Percentiles rank a stretch among this genome's conserved stretches.
Conservation (phyloP, 371 early-diverging fungal genomes). For the Nematocida ironsii region DNA sequence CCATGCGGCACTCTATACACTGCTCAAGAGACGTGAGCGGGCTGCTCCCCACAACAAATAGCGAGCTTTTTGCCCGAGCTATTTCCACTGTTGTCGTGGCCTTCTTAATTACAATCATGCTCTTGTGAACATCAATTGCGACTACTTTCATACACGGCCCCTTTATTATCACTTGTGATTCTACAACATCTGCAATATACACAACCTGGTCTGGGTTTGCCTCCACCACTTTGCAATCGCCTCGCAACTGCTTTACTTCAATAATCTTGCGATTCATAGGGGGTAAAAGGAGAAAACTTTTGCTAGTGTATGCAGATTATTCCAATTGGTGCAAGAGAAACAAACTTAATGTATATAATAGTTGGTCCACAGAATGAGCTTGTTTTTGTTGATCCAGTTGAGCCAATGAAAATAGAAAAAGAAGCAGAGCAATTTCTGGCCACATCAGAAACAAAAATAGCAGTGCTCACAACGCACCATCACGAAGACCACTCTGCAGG, state of each 20-base stretch:
- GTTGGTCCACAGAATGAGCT: conserved; percentile 4
- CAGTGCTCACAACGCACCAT: conserved; percentile 67
- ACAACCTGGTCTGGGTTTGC: conserved; percentile 20
- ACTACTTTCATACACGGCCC: conserved; percentile 48
- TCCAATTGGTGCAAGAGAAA: conserved; percentile 40
- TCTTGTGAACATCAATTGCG: conserved; percentile 23
- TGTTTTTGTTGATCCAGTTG: conserved; percentile 31
- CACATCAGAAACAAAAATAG: not conserved
- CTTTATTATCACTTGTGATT: conserved; percentile 21
- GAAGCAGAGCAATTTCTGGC: not conserved
- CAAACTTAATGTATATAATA: conserved; percentile 59
- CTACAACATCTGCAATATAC: conserved; percentile 39
- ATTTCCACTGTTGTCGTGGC: conserved; percentile 29
- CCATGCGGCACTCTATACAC: conserved; percentile 50
- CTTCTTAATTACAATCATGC: not conserved
- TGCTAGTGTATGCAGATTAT: conserved; percentile 12
- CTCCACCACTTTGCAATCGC: conserved; percentile 25
- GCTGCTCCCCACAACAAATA: conserved; percentile 13
- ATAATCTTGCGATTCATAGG: conserved; percentile 42
- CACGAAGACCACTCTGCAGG: conserved; percentile 68
- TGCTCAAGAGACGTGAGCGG: conserved; percentile 28
- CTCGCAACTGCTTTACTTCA: conserved; percentile 33
- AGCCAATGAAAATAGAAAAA: conserved; percentile 41
- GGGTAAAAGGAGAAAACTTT: conserved; percentile 9
- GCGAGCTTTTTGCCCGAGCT: conserved; percentile 33